A percentile compares a stretch with the other conserved stretches of the same genome.
phyloP scores from a whole-genome alignment of 2,329 filamentous ascomycete species.

The Fusarium sp. region DNA sequence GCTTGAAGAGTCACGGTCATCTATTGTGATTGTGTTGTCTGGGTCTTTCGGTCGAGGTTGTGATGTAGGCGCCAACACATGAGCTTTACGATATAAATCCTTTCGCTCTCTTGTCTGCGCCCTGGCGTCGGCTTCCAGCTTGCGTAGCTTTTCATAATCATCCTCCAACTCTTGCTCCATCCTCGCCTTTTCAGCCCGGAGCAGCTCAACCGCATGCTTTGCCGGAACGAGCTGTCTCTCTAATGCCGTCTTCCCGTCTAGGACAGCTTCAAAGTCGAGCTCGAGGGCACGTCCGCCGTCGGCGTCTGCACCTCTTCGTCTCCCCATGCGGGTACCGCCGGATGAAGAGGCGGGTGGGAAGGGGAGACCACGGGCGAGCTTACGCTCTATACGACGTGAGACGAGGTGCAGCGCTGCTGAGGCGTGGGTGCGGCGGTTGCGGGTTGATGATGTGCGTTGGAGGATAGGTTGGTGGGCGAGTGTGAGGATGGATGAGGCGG shows the following conservation, averaged over 20 bases:
- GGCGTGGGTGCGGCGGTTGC: slow-evolving; percentile 64
- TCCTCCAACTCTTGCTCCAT: slow-evolving; percentile 67
- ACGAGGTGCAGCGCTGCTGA: slow-evolving; percentile 67
- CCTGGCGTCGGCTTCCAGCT: slow-evolving; percentile 68
- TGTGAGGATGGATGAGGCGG: slow-evolving; percentile 67
- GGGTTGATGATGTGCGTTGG: slow-evolving; percentile 63
- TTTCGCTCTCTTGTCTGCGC: slow-evolving; percentile 65
- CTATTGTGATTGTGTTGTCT: slow-evolving; percentile 24
- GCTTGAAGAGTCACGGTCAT: slow-evolving; percentile 1
- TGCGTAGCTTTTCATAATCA: slow-evolving; percentile 64
- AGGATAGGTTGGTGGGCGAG: slow-evolving; percentile 73
- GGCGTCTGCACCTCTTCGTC: slow-evolving; percentile 36
- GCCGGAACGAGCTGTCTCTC: slow-evolving; percentile 71
- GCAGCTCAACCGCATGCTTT: slow-evolving; percentile 71
- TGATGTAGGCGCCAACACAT: slow-evolving; percentile 59
- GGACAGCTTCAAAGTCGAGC: slow-evolving; percentile 74
- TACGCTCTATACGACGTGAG: slow-evolving; percentile 66
- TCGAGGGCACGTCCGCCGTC: slow-evolving; percentile 65
- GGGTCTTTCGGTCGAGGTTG: slow-evolving; percentile 12
- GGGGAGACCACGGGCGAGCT: slow-evolving; percentile 71
- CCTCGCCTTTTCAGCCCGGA: slow-evolving; percentile 68
- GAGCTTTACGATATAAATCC: slow-evolving; percentile 61
- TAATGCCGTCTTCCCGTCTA: slow-evolving; percentile 68
- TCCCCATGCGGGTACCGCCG: slow-evolving; percentile 22
- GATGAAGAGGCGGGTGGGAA: slow-evolving; percentile 68